A percentile compares a stretch with the other conserved stretches of the same genome.
These are phyloP conservation scores for Knoxdaviesia proteae DNA, from an alignment of 2,329 filamentous ascomycete species.

Conservation along the genomic window DNA sequence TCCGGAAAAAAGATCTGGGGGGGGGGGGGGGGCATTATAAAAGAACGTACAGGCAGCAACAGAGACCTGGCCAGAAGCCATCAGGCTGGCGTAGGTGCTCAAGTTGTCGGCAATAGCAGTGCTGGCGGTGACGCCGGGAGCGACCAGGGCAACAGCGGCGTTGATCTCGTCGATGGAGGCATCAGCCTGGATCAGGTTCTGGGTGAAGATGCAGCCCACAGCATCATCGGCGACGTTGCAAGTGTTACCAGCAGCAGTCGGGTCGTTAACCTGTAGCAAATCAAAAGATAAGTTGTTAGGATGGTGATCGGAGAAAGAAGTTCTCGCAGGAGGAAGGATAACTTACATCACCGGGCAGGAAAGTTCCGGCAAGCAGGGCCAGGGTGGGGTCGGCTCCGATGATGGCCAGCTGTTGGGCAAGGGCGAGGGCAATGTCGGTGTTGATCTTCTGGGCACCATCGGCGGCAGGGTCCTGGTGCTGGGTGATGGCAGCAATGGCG, in stretches of 20 bases:
- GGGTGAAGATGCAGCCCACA: slow-evolving; percentile 31
- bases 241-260: slow-evolving; percentile 13
- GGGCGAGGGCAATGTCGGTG: slow-evolving; percentile 36
- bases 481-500: slow-evolving; percentile 40
- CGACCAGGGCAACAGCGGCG: slow-evolving; percentile 21
- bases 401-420: slow-evolving; percentile 36
- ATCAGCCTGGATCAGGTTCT: slow-evolving; percentile 30
- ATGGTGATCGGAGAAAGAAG: neutral
- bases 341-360: slow-evolving; percentile 34
- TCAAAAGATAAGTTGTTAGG: neutral
- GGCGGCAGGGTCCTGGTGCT: slow-evolving; percentile 49
- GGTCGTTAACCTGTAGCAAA: slow-evolving; percentile 4
- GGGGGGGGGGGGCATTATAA: no score
- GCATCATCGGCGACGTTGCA: slow-evolving; percentile 26
- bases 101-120: slow-evolving; percentile 9
- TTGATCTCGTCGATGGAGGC: slow-evolving; percentile 28
- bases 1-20: no score
- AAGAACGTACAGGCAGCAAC: no score
- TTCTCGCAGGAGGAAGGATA: neutral
- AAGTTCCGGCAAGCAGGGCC: slow-evolving; percentile 41
- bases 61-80: no score
- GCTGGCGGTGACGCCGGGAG: slow-evolving; percentile 13
- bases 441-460: slow-evolving; percentile 32
- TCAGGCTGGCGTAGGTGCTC: no score
- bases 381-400: slow-evolving; percentile 41